A percentile compares a stretch with the other conserved stretches of the same genome.
Evolutionary conservation across 169 alveolate species (phyloP).

Genomic region (Cyclospora cayetanensis): DNA sequence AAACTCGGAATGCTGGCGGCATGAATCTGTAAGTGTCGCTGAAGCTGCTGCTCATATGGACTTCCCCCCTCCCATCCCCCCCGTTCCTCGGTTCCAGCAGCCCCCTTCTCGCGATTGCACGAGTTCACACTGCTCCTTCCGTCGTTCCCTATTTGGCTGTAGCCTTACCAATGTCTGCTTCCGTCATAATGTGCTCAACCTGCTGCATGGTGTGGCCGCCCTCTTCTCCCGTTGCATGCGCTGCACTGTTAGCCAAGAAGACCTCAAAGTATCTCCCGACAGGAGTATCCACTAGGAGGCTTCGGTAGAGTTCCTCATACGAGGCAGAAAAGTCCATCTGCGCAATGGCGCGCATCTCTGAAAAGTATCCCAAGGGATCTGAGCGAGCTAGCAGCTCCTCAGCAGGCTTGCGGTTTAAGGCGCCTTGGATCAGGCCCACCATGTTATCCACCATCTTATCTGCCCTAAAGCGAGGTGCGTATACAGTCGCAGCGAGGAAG

Average conservation of each 20-base stretch:
- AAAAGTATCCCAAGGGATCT: constrained; percentile 98
- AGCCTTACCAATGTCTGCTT: constrained; percentile 4
- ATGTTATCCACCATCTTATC: constrained; percentile 99
- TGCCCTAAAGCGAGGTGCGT: no score
- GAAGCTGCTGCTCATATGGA: no score
- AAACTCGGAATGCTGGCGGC: no score
- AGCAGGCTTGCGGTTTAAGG: constrained; percentile 92
- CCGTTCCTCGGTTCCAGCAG: no score
- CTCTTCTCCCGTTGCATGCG: not conserved
- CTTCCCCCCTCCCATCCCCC: no score
- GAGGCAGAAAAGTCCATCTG: constrained; percentile 95
- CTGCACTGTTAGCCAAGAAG: constrained; percentile 76
- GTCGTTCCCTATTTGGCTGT: not conserved
- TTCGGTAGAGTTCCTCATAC: constrained; percentile 95
- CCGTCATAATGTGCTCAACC: constrained; percentile 15
- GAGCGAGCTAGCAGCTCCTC: constrained; percentile 91
- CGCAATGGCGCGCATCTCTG: constrained; percentile 95
- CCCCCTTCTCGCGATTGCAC: no score
- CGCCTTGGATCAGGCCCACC: constrained; percentile 97
- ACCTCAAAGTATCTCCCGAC: constrained; percentile 93
- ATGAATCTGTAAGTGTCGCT: no score
- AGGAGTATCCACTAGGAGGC: constrained; percentile 97
- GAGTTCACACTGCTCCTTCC: no score
- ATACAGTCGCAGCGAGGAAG: no score
- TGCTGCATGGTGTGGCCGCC: constrained; percentile 6